Base-by-base conservation (phyloP, 352 stramenopile genomes). In the Pythium vanterpoolii region DNA sequence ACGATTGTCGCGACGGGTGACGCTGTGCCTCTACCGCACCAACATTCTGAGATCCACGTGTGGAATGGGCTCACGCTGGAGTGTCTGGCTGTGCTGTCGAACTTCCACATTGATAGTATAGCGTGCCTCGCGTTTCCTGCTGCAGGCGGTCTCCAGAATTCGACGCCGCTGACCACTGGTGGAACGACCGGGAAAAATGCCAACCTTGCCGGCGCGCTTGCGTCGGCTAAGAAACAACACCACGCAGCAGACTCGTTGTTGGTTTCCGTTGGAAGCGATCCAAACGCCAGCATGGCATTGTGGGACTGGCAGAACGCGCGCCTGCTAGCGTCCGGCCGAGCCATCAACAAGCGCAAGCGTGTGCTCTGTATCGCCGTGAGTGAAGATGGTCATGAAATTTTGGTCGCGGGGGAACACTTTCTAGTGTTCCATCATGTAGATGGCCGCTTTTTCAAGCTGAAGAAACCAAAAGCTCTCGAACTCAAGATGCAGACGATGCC, bases 241-340 rank as follows among this genome's bases (percentile, higher is more conserved):
- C 77, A 87, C 33, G 81, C 76, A 0, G 82, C 78, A 0, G 79
- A 90, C 14, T 68, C 65, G 31, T 54, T 88, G 16, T 47, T 93
- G 18, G 73, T 83, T 5, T 89, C 80, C 7, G 71, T 93, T 23
- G 83, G 80, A 4, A 77, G 58, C n/a, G 84, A 91, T 10, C 58
- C 56, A 0, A 77, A 85, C 21, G 71, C 71, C 18, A 88, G 77
- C 30, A 89, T 93, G 73, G 80, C 81, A 1, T 63, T 93, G n/a
- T 93, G 84, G 84, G 76, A 93, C 50, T 93, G 84, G 84, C 73
- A 84, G 31, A 64, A 86, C 55, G 80, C 73, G 46, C 69, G 66
- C 0, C 64, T 93, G 0, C 13, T 90, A 1, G 79, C 78, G 1
- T 90, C 79, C 4, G 80, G 82, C 11, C 64, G 79, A 44, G 77